These are phyloP conservation scores for Podila clonocystis DNA, from an alignment of 192 early-diverging fungal species.

Conservation along the genomic window DNA sequence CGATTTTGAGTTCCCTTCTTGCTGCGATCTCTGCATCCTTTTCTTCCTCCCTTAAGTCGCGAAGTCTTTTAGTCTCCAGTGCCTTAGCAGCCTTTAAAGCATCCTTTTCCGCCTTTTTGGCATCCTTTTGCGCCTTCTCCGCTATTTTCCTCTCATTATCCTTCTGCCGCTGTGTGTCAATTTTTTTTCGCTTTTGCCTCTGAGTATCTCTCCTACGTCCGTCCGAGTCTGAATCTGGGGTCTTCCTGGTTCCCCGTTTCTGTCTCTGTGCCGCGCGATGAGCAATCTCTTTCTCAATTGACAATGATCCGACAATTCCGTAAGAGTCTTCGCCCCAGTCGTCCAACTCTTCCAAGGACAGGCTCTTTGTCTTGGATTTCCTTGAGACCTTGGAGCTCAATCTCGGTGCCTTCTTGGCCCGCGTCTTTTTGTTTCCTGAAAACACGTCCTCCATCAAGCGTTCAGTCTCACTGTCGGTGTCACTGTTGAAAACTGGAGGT, in stretches of 20 bases:
- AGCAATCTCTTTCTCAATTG: slow-evolving; percentile 19
- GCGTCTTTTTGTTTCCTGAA: not conserved
- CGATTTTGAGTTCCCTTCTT: slow-evolving; percentile 19
- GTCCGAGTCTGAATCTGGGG: not conserved
- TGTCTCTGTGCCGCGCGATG: slow-evolving; percentile 1
- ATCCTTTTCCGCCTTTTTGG: slow-evolving; percentile 1
- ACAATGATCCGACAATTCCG: not conserved
- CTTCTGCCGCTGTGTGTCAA: not conserved
- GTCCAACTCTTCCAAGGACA: not conserved
- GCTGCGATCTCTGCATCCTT: slow-evolving; percentile 29
- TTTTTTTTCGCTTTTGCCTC: not conserved
- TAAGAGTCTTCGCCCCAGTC: slow-evolving; percentile 3
- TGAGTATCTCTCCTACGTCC: not conserved
- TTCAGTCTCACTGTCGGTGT: slow-evolving; percentile 9
- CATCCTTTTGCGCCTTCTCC: slow-evolving; percentile 8
- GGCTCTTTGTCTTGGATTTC: not conserved
- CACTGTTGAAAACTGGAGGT: slow-evolving; percentile 4
- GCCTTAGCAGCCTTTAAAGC: not conserved
- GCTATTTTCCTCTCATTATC: slow-evolving; percentile 7
- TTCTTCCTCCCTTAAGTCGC: not conserved
- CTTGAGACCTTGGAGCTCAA: not conserved
- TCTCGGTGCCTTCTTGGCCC: not conserved
- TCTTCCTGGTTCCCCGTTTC: not conserved
- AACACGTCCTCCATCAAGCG: slow-evolving; percentile 22
- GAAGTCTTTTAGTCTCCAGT: not conserved